Percentiles rank a stretch among this genome's conserved stretches.
phyloP scores from a whole-genome alignment of 805 yeast genomes.

The Metschnikowia chrysomelidarum region DNA sequence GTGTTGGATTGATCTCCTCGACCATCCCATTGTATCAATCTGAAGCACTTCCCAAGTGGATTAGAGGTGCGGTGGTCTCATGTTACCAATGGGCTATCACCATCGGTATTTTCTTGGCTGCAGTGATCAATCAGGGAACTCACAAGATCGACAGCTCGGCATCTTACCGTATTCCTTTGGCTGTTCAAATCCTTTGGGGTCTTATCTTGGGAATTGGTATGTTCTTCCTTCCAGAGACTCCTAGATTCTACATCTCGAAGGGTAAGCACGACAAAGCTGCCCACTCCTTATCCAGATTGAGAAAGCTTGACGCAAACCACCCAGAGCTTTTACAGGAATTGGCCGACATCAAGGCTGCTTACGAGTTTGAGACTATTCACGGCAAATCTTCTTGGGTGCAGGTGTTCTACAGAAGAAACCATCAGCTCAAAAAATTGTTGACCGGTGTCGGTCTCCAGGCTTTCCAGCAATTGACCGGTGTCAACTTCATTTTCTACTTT shows the following conservation, averaged over 20 bases:
- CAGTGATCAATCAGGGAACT: slow-evolving; percentile 37
- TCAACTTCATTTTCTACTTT: slow-evolving; percentile 86
- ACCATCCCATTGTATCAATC: slow-evolving; percentile 41
- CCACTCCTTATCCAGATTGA: slow-evolving; percentile 31
- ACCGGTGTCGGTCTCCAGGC: slow-evolving; percentile 73
- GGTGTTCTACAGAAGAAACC: slow-evolving; percentile 59
- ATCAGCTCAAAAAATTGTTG: slow-evolving; percentile 46
- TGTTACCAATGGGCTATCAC: slow-evolving; percentile 42
- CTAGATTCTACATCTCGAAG: slow-evolving; percentile 36
- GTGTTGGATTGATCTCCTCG: slow-evolving; percentile 41
- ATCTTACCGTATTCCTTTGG: slow-evolving; percentile 42
- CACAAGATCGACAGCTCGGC: slow-evolving; percentile 33
- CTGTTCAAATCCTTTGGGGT: slow-evolving; percentile 39
- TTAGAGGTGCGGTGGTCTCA: slow-evolving; percentile 43
- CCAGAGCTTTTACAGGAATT: slow-evolving; percentile 65
- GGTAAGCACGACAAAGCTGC: slow-evolving; percentile 27
- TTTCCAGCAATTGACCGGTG: slow-evolving; percentile 87
- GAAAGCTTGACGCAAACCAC: slow-evolving; percentile 52
- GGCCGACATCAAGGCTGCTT: slow-evolving; percentile 72
- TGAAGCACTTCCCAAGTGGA: slow-evolving; percentile 42
- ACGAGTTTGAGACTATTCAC: slow-evolving; percentile 63
- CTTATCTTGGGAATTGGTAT: slow-evolving; percentile 26
- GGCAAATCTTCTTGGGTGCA: slow-evolving; percentile 51
- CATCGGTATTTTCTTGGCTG: slow-evolving; percentile 37
- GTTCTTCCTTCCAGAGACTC: slow-evolving; percentile 36